Percentiles rank a stretch among this genome's conserved stretches.
These are phyloP conservation scores for Henckelia pumila DNA, from an alignment of 257 asterid species.

Conservation along the genomic window DNA sequence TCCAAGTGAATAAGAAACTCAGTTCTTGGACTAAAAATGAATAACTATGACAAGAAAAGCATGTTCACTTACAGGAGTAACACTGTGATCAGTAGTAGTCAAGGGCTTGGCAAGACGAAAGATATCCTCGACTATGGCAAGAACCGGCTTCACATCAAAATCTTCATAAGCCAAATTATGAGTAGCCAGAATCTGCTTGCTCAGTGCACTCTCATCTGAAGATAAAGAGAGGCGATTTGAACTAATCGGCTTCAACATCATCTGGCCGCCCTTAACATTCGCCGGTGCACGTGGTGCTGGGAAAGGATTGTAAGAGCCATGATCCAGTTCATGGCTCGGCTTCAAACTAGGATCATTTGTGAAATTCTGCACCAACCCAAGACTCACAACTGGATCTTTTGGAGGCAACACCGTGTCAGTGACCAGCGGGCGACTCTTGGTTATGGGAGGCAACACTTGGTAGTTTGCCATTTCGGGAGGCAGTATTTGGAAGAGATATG, in stretches of 20 bases:
- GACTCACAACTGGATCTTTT: constrained; percentile 10
- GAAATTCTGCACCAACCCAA: constrained; percentile 8
- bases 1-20: neutral
- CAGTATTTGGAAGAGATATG: neutral
- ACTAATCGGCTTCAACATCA: constrained; percentile 35
- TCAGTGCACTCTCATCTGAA: constrained; percentile 54
- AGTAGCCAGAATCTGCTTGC: constrained; percentile 42
- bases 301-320: constrained; percentile 5
- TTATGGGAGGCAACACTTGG: constrained; percentile 1
- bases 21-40: constrained; percentile 2
- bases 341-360: constrained; percentile 12
- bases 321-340: constrained; percentile 31
- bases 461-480: constrained; percentile 26
- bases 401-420: neutral
- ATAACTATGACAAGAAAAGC: neutral
- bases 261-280: constrained; percentile 12
- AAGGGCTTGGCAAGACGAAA: constrained; percentile 40
- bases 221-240: constrained; percentile 36
- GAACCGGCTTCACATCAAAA: constrained; percentile 52
- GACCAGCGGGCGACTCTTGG: constrained; percentile 14
- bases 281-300: neutral
- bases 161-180: constrained; percentile 54
- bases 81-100: constrained; percentile 9
- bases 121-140: constrained; percentile 58
- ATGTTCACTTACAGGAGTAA: constrained; percentile 11